Percentiles rank a stretch among this genome's conserved stretches.
Evolutionary conservation across 352 stramenopile genomes (phyloP).

Genomic region (Phytophthora melonis): DNA sequence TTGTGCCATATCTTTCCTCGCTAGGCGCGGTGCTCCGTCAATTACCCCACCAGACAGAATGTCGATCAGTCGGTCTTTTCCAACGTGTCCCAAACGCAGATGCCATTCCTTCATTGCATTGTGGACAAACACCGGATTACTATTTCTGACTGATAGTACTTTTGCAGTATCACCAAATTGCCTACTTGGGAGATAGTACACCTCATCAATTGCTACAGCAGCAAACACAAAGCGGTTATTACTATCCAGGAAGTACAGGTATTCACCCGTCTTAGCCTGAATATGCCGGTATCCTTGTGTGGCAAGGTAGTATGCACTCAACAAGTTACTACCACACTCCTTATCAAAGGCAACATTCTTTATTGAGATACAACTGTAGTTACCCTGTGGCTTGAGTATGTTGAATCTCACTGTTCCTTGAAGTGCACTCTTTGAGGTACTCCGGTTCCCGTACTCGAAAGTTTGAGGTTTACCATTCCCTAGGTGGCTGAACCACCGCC

Average conservation of each 20-base stretch:
- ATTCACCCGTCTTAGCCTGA: slow-evolving; percentile 15
- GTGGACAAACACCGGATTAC: not conserved
- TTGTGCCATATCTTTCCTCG: not conserved
- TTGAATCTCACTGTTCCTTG: not conserved
- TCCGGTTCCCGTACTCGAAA: not conserved
- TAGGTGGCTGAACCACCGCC: not conserved
- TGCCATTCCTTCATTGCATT: not conserved
- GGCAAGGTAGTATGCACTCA: slow-evolving; percentile 30
- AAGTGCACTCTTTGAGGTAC: not conserved
- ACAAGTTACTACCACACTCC: slow-evolving; percentile 21
- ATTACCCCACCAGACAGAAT: not conserved
- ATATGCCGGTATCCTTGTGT: slow-evolving; percentile 26
- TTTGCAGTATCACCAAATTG: not conserved
- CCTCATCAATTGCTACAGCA: slow-evolving; percentile 27
- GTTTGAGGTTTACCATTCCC: not conserved
- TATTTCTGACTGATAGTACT: not conserved
- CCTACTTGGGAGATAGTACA: slow-evolving; percentile 17
- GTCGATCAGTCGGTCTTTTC: too few species aligned
- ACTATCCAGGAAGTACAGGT: slow-evolving; percentile 19
- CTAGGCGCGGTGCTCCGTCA: not conserved
- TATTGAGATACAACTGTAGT: not conserved
- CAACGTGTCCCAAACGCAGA: too few species aligned
- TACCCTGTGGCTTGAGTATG: not conserved
- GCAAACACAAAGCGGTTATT: slow-evolving; percentile 24
- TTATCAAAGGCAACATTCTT: slow-evolving; percentile 13